Evolutionary conservation across 2,329 filamentous ascomycete genomes (phyloP), one percentile per base, ranked within the genome.

Genomic region (Xylaria polymorpha): DNA sequence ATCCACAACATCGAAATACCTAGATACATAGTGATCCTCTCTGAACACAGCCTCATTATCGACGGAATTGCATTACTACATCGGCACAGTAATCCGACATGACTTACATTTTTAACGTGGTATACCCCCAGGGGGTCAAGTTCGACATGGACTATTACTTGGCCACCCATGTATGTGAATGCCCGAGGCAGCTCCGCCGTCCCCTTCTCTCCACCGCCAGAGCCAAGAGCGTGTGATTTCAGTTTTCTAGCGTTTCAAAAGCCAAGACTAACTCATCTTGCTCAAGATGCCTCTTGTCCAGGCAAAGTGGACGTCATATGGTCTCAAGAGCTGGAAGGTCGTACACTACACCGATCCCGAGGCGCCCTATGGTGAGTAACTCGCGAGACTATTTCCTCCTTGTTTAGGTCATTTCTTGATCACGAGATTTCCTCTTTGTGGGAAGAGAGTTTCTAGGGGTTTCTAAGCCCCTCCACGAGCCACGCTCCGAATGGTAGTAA

Each of bases 101-200:
- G 66, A 58, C 72, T 12, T 66, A 6, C 77, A 70, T 72, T 68
- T 46, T 77, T 61, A 75, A 75, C 37, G 75, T 81, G 35, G 64
- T 82, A 50, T 86, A 86, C 74, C 82, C 83, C 4, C 75, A 77
- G 57, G 80, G 77, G n/a, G 73, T 76, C 44, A 78, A 77, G 68
- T 86, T 86, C 78, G 76, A 86, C 77, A 77, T 84, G 71, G 79
- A 84, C 41, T 86, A 86, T 80, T 87, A 85, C 74, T 73, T 85
- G 44, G 64, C 73, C 3, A 80, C 70, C 22, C 84, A 86, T 78
- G 69, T 69, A 67, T 14, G 67, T 71, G 46, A 46, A 62, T 15
- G 10, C 35, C 32, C 15, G 7, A 22, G 9, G n/a, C n/a, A 37
- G 41, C 35, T 46, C 35, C 18, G 4, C 1, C 44, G 8, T 37